Conservation (phyloP, 2,329 filamentous ascomycete species). For the Rhinocladiella similis region DNA sequence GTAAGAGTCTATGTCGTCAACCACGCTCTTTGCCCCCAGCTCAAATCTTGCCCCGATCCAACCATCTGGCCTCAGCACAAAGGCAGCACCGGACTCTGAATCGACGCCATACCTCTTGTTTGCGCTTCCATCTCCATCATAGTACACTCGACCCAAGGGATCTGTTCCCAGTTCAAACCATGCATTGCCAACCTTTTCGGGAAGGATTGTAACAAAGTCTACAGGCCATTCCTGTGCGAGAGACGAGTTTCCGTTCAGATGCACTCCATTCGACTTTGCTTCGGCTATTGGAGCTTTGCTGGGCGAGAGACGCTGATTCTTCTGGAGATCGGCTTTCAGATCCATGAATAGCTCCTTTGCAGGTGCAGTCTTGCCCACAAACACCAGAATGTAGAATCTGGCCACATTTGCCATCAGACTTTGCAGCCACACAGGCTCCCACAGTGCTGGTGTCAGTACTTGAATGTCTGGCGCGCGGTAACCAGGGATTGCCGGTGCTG, state of each 20-base stretch:
- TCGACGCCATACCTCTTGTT: constrained; percentile 34
- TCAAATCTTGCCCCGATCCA: constrained; percentile 25
- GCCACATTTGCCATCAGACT: constrained; percentile 27
- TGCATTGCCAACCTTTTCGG: constrained; percentile 35
- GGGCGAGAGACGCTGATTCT: constrained; percentile 66
- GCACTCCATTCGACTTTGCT: constrained; percentile 7
- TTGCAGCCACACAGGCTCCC: constrained; percentile 27
- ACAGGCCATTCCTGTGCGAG: constrained; percentile 17
- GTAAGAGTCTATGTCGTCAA: constrained; percentile 18
- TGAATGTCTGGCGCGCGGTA: constrained; percentile 30
- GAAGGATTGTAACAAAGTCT: constrained; percentile 32
- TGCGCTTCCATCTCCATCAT: constrained; percentile 35
- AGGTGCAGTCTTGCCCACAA: constrained; percentile 22
- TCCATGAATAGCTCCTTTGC: constrained; percentile 57
- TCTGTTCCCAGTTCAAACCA: constrained; percentile 38
- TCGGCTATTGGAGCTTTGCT: background rate
- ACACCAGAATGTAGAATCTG: constrained; percentile 31
- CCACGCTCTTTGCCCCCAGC: constrained; percentile 9
- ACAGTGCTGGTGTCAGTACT: constrained; percentile 29
- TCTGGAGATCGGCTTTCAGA: constrained; percentile 77
- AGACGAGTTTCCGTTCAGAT: constrained; percentile 13
- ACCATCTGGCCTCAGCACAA: constrained; percentile 26
- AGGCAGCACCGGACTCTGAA: constrained; percentile 18
- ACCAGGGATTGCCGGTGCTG: constrained; percentile 27
- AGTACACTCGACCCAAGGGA: constrained; percentile 38